Evolutionary conservation across 148 eudicot genomes (phyloP).

Genomic region (Camellia japonica): DNA sequence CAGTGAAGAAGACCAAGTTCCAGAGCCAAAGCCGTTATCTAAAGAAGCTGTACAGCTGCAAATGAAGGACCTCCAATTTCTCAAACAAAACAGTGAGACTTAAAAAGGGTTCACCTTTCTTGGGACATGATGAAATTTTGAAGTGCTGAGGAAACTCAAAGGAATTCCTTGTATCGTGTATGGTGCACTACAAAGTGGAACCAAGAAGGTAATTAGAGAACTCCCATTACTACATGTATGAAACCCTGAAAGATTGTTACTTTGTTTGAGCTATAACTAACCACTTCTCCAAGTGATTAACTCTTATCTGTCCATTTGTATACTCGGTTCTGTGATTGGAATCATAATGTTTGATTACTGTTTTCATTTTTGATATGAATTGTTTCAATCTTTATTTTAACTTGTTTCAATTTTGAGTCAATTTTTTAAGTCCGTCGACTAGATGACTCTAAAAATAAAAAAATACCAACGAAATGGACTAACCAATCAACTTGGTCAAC

Average conservation of each 20-base stretch:
- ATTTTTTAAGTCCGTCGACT: too few species aligned
- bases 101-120: neutral
- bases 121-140: neutral
- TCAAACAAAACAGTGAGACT: slow-evolving; percentile 51
- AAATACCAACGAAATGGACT: too few species aligned
- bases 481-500: too few species aligned
- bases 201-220: neutral
- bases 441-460: too few species aligned
- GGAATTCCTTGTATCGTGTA: neutral
- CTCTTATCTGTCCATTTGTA: neutral
- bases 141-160: neutral
- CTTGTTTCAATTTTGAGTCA: too few species aligned
- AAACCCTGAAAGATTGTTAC: neutral
- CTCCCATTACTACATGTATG: neutral
- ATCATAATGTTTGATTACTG: too few species aligned
- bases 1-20: slow-evolving; percentile 33
- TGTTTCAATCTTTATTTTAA: too few species aligned
- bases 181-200: too few species aligned
- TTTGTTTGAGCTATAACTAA: neutral
- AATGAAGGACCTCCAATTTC: slow-evolving; percentile 91
- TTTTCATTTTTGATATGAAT: too few species aligned
- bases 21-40: slow-evolving; percentile 52
- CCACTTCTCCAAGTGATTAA: neutral
- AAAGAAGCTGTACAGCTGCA: slow-evolving; percentile 88
- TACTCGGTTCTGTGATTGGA: neutral